Evolutionary conservation across 208 protist genomes (phyloP).

Genomic region (Trypanosoma grayi): DNA sequence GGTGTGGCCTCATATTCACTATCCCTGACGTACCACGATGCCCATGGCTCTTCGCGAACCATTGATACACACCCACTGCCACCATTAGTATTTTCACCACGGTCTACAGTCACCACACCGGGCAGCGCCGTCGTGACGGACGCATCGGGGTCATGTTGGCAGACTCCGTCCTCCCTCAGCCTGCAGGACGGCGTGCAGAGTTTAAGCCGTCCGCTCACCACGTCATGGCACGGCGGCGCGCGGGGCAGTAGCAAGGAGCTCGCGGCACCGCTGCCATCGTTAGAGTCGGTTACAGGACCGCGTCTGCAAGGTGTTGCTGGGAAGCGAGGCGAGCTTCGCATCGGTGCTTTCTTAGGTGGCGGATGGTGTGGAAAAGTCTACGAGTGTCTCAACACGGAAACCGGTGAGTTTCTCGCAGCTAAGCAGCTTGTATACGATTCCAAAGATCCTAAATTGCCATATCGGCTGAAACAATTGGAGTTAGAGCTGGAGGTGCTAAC

Average conservation of each 20-base stretch:
- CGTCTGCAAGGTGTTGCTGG: constrained; percentile 53
- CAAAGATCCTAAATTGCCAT: constrained; percentile 82
- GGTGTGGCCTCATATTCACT: constrained; percentile 38
- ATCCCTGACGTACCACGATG: constrained; percentile 66
- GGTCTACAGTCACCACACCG: background rate
- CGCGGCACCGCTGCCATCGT: constrained; percentile 44
- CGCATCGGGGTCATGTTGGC: background rate
- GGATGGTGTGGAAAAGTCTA: constrained; percentile 90
- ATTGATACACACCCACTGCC: constrained; percentile 50
- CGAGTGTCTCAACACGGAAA: constrained; percentile 82
- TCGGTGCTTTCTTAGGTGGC: constrained; percentile 79
- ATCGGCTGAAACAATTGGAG: constrained; percentile 65
- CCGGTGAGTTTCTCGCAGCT: constrained; percentile 71
- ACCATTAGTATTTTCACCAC: constrained; percentile 27
- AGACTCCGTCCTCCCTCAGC: background rate
- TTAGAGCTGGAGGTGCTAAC: constrained; percentile 84
- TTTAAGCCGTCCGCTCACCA: background rate
- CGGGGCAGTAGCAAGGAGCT: constrained; percentile 10
- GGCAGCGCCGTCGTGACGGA: background rate
- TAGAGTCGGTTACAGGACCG: constrained; percentile 44
- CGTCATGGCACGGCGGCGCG: background rate
- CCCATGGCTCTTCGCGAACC: constrained; percentile 39
- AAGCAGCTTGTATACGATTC: constrained; percentile 81
- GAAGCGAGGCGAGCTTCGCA: constrained; percentile 58
- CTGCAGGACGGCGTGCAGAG: background rate